Evolutionary conservation across 2,329 filamentous ascomycete species (phyloP).

Genomic region (Sporothrix mexicana): DNA sequence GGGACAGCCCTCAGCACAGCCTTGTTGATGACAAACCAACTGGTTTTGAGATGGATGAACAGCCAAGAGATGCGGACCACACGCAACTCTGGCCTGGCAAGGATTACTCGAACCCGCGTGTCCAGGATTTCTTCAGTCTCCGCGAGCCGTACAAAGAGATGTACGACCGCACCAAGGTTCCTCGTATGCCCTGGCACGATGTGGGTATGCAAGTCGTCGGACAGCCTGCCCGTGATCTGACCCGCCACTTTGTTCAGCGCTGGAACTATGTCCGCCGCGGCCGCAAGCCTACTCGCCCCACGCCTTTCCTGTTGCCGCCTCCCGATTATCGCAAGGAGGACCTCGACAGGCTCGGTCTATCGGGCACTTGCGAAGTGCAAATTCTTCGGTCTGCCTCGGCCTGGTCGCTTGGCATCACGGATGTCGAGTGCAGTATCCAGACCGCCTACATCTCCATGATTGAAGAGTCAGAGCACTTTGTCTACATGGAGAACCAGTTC

Average conservation of each 20-base stretch:
- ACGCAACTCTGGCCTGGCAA: constrained; percentile 97
- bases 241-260: constrained; percentile 93
- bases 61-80: constrained; percentile 87
- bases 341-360: constrained; percentile 83
- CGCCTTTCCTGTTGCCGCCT: constrained; percentile 89
- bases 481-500: constrained; percentile 99
- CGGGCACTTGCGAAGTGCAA: constrained; percentile 95
- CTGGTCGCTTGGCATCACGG: constrained; percentile 90
- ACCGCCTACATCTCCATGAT: constrained; percentile 95
- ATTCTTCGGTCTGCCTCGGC: constrained; percentile 87
- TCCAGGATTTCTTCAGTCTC: constrained; percentile 92
- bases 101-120: constrained; percentile 95
- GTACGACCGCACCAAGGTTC: constrained; percentile 89
- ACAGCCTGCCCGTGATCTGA: constrained; percentile 91
- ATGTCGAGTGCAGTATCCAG: constrained; percentile 93
- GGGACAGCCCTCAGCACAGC: constrained; percentile 93
- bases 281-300: constrained; percentile 88
- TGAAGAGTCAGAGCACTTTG: constrained; percentile 91
- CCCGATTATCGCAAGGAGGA: constrained; percentile 89
- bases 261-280: constrained; percentile 98
- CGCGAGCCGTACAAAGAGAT: constrained; percentile 98
- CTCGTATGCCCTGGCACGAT: constrained; percentile 98
- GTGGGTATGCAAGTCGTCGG: constrained; percentile 97
- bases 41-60: constrained; percentile 81
- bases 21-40: constrained; percentile 93